Percentiles rank a stretch among this genome's conserved stretches.
Evolutionary conservation across 169 alveolate species (phyloP).

Genomic region (Plasmodium inui): DNA sequence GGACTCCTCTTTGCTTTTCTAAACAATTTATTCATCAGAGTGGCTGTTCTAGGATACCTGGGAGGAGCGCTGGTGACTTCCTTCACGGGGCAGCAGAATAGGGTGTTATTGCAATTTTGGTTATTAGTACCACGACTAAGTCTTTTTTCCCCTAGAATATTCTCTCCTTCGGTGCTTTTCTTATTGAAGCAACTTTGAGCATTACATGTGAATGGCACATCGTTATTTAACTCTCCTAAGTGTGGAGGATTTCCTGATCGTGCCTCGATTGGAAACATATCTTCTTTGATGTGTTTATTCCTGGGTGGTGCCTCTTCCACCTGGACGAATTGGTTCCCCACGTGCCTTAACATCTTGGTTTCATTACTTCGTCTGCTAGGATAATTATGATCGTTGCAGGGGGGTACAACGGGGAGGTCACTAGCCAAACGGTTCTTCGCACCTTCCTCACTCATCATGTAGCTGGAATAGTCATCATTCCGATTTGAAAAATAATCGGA

Average conservation of each 20-base stretch:
- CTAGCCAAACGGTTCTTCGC: neutral
- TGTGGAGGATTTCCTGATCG: neutral
- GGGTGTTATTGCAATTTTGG: neutral
- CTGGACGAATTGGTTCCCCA: neutral
- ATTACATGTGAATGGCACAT: neutral
- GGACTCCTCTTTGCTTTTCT: neutral
- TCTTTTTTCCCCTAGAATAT: neutral
- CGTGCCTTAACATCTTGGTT: neutral
- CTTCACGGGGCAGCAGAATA: slow-evolving; percentile 41
- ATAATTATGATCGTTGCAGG: neutral
- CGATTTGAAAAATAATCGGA: slow-evolving; percentile 24
- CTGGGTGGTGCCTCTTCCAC: neutral
- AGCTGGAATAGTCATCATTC: slow-evolving; percentile 39
- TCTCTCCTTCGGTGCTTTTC: neutral
- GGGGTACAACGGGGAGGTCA: neutral
- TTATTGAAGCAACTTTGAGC: neutral
- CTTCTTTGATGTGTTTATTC: neutral
- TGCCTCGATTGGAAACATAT: neutral
- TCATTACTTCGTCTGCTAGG: neutral
- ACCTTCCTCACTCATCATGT: neutral
- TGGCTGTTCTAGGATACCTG: neutral
- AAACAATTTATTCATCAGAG: neutral
- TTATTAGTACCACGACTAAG: neutral
- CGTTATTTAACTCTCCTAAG: neutral
- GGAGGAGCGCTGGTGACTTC: neutral